Base-by-base conservation (phyloP, 371 early-diverging fungal genomes). In the Apophysomyces variabilis region DNA sequence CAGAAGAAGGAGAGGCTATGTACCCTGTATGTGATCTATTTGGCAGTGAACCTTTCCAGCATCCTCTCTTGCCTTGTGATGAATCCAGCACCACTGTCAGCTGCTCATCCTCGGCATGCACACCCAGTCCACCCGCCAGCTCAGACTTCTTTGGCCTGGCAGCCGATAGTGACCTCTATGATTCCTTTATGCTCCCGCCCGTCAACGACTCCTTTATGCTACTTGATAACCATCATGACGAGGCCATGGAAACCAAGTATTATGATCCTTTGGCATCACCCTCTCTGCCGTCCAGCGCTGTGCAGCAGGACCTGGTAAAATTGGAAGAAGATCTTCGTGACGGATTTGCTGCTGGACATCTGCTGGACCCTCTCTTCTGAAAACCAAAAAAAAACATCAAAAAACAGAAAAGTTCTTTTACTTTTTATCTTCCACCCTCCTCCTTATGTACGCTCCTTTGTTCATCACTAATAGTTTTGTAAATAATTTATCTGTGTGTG, bases 111-210 rank as follows among this genome's bases (percentile, higher is more conserved):
- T 62, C 66, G 4, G 72, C 70, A 32, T 74, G 75, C 56, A 77
- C 75, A 12, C 72, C 80, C 11, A 77, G 75, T 45, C 75, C 80
- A 1, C 64, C 70, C 5, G 70, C 68, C 0, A 62, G 46, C 5
- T 66, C 73, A 9, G 58, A 54, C 32, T 73, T 76, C 57, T 68
- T 68, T 65, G 63, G 66, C 18, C 35, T 66, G 26, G 65, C 38
- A 56, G 58, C 62, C 26, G 45, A 58, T 26, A 50, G 18, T 11
- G 71, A 74, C 46, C 64, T 74, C 16, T 75, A 72, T 66, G 80
- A 77, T 54, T 68, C 74, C 32, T 77, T 77, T 58, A 77, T 72
- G 64, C 69, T 77, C 44, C 77, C 77, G n/a, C 71, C 78, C 36
- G 61, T 65, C 38, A 63, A 47, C 9, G 77, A 76, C 38, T 71